Conservation (phyloP, 306 rosid species). For the Vigna radiata region DNA sequence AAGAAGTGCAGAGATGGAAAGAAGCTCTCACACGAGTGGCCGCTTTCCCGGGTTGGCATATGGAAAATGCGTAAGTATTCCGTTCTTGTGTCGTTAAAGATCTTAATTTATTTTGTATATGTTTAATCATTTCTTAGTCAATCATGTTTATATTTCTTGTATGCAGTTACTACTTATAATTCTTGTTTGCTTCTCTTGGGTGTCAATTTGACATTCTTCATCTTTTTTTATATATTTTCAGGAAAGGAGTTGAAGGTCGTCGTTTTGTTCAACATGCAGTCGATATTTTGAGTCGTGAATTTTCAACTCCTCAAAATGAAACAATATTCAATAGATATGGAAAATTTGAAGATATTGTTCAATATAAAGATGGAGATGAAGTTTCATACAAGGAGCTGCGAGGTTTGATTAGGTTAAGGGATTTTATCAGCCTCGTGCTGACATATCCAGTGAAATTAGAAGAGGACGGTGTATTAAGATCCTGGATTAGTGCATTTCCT, state of each 20-base stretch:
- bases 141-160: too few species aligned
- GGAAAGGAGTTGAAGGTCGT: accelerated
- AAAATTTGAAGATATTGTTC: too few species aligned
- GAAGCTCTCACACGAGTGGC: not conserved
- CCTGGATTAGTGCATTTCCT: not conserved
- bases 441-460: not conserved
- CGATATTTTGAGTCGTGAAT: too few species aligned
- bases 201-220: too few species aligned
- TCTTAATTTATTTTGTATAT: too few species aligned
- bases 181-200: not conserved
- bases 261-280: too few species aligned
- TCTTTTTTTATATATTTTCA: too few species aligned
- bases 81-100: too few species aligned
- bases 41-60: not conserved
- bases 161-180: not conserved
- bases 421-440: conserved; percentile 24
- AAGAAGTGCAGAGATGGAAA: not conserved
- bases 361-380: not conserved
- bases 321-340: too few species aligned
- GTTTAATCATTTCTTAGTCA: not conserved
- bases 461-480: not conserved
- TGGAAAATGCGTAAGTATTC: too few species aligned
- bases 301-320: too few species aligned
- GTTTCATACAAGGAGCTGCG: not conserved
- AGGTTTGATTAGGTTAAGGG: not conserved